phyloP scores from a whole-genome alignment of 495 filamentous ascomycete genomes.

The Hypoxylon perforatum region DNA sequence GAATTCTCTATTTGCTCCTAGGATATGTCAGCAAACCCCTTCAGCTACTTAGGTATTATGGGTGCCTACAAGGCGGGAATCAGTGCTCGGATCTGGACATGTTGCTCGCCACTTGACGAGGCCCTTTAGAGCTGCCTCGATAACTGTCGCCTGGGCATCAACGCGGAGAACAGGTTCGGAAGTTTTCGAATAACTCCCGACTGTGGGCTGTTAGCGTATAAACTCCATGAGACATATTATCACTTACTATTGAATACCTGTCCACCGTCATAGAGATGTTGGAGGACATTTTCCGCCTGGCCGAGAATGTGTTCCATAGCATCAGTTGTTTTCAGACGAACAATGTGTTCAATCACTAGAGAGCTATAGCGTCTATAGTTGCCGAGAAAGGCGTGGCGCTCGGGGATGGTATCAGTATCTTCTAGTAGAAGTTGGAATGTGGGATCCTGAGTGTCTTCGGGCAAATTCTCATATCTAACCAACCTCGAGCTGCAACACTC shows the following conservation, averaged over 20 bases:
- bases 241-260: slow-evolving; percentile 74
- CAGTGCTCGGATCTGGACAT: slow-evolving; percentile 40
- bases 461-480: slow-evolving; percentile 85
- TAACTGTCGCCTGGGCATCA: slow-evolving; percentile 89
- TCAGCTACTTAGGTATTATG: slow-evolving; percentile 1
- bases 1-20: slow-evolving; percentile 69
- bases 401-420: slow-evolving; percentile 94
- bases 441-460: slow-evolving; percentile 81
- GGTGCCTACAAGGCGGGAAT: slow-evolving; percentile 49
- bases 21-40: slow-evolving; percentile 20
- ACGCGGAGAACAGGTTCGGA: slow-evolving; percentile 80
- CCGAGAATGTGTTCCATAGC: slow-evolving; percentile 86
- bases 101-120: slow-evolving; percentile 80
- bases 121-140: slow-evolving; percentile 91
- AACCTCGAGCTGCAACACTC: slow-evolving; percentile 81
- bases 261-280: slow-evolving; percentile 77
- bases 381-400: slow-evolving; percentile 95
- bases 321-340: slow-evolving; percentile 80
- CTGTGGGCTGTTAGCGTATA: slow-evolving; percentile 56
- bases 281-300: slow-evolving; percentile 76
- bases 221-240: neutral
- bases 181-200: slow-evolving; percentile 80
- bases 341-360: slow-evolving; percentile 84
- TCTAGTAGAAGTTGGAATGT: slow-evolving; percentile 85
- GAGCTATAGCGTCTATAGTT: slow-evolving; percentile 94